These are phyloP conservation scores for Boletus bicolor DNA, from an alignment of 768 basidiomycete species.

Conservation along the genomic window DNA sequence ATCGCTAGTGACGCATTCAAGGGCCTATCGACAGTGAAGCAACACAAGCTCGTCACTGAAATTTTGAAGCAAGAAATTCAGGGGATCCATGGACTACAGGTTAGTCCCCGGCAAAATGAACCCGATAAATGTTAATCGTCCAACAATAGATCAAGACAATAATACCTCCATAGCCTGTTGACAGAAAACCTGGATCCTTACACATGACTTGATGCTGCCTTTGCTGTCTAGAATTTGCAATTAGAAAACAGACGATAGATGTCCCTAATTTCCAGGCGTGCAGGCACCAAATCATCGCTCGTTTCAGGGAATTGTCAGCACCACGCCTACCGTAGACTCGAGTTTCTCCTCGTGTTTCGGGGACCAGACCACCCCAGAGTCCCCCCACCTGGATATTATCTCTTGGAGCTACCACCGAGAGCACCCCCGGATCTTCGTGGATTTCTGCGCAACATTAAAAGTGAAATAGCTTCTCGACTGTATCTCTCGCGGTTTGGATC, in stretches of 20 bases:
- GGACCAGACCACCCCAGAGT: neutral
- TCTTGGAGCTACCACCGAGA: neutral
- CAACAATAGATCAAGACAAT: conserved; percentile 42
- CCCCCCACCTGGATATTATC: neutral
- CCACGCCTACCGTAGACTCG: neutral
- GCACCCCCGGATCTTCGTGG: neutral
- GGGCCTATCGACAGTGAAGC: conserved; percentile 84
- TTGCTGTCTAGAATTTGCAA: conserved; percentile 2
- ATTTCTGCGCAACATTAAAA: conserved; percentile 42
- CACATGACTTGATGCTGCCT: neutral
- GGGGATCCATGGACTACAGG: conserved; percentile 92
- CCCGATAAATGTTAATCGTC: conserved; percentile 4
- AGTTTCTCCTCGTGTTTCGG: neutral
- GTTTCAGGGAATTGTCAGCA: neutral
- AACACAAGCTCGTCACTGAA: conserved; percentile 88
- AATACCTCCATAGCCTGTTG: conserved; percentile 23
- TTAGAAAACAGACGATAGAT: conserved; percentile 5
- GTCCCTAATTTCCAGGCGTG: neutral
- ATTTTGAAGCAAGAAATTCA: conserved; percentile 85
- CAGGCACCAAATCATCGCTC: neutral
- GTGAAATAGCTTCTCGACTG: conserved; percentile 60
- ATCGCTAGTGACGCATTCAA: conserved; percentile 85
- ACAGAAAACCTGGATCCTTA: neutral
- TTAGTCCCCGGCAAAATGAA: conserved; percentile 33
- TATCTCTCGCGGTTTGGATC: conserved; percentile 60